These are phyloP conservation scores for Alternaria sp. DNA, from an alignment of 2,329 filamentous ascomycete genomes.

Conservation along the genomic window DNA sequence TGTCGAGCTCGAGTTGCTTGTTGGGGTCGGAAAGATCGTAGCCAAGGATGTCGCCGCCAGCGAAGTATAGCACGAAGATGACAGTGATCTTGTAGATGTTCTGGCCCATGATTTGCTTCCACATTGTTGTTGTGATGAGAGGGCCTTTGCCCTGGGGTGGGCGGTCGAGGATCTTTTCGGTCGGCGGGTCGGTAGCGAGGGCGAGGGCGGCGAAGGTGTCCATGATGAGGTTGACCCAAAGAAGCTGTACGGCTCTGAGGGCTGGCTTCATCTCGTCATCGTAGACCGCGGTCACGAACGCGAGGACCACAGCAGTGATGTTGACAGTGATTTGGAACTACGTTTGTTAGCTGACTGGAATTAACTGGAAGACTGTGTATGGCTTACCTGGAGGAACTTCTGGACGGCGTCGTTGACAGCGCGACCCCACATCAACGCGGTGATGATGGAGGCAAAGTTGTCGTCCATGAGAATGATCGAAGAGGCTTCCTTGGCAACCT, in stretches of 20 bases:
- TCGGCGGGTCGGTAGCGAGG: slow-evolving; percentile 93
- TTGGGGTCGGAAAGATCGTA: slow-evolving; percentile 52
- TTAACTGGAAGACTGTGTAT: no score
- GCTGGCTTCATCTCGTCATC: slow-evolving; percentile 86
- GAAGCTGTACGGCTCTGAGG: slow-evolving; percentile 89
- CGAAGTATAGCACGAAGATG: slow-evolving; percentile 67
- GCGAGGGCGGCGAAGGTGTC: slow-evolving; percentile 95
- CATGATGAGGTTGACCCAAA: slow-evolving; percentile 98
- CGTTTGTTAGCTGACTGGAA: slow-evolving; percentile 2
- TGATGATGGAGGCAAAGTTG: slow-evolving; percentile 96
- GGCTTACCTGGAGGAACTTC: slow-evolving; percentile 79
- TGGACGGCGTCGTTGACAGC: slow-evolving; percentile 99
- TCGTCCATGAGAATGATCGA: slow-evolving; percentile 98
- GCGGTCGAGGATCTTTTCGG: slow-evolving; percentile 92
- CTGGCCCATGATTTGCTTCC: slow-evolving; percentile 71
- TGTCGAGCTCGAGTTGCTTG: slow-evolving; percentile 58
- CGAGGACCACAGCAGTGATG: slow-evolving; percentile 96
- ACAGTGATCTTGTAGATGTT: slow-evolving; percentile 66
- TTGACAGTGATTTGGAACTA: slow-evolving; percentile 94
- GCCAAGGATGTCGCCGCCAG: slow-evolving; percentile 61
- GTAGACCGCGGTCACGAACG: slow-evolving; percentile 93
- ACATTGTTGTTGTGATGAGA: slow-evolving; percentile 69
- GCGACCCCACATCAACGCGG: slow-evolving; percentile 91
- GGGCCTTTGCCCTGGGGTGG: slow-evolving; percentile 84
- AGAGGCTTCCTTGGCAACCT: slow-evolving; percentile 91